Conservation (phyloP, 441 rosid genomes). For the Pelargonium fulgidum region DNA sequence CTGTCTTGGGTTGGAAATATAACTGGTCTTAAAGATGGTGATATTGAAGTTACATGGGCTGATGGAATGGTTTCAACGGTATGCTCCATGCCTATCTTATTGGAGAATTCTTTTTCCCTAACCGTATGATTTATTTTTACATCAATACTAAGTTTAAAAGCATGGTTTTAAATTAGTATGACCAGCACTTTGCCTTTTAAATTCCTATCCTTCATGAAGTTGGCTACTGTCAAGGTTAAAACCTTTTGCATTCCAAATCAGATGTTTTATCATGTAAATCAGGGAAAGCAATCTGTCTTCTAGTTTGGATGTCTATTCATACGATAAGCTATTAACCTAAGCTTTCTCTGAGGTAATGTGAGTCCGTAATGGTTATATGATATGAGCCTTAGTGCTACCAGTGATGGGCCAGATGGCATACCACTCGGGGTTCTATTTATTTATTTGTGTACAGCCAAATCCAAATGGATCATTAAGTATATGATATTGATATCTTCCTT, state of each 20-base stretch:
- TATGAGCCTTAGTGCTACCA: background rate
- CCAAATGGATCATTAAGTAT: no score
- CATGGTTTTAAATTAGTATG: conserved; percentile 3
- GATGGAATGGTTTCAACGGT: conserved; percentile 91
- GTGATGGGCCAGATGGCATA: background rate
- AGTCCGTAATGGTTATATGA: background rate
- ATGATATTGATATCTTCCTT: background rate
- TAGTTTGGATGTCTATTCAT: background rate
- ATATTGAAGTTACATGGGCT: conserved; percentile 97
- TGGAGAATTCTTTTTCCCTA: conserved; percentile 3
- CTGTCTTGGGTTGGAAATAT: conserved; percentile 97
- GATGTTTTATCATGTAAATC: background rate
- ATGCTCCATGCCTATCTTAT: conserved; percentile 21
- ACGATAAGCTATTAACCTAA: background rate
- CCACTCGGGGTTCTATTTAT: background rate
- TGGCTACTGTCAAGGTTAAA: background rate
- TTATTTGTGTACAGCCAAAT: background rate
- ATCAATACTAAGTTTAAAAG: conserved; percentile 6
- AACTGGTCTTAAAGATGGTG: conserved; percentile 83
- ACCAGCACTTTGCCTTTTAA: background rate
- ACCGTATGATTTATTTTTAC: conserved; percentile 1
- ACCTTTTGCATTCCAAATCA: background rate
- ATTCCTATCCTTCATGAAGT: background rate
- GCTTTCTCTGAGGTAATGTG: background rate
- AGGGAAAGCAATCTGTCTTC: background rate